Base-by-base conservation (phyloP, 768 basidiomycete genomes). In the Leccinum ochraceum region DNA sequence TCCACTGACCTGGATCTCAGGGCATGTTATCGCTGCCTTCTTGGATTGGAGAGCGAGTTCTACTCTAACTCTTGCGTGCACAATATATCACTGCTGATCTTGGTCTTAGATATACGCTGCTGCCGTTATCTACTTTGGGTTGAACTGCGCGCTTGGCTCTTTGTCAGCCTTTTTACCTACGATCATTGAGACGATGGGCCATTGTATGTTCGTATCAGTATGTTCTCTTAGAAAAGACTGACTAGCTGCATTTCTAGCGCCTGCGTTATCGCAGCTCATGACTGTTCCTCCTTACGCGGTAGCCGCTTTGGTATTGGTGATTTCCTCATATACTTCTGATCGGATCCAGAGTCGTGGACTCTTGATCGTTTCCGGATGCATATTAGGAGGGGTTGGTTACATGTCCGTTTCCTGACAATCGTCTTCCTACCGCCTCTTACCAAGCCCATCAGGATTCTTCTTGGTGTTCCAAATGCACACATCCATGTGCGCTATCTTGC, bases 271-370 rank as follows among this genome's bases (percentile, higher is more conserved):
- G 0, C 82, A 84, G 62, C 70, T 84, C 3, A 75, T 83, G 65
- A 82, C 81, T 5, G 82, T 84, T 6, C 81, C 83, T 10, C 84
- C 84, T 7, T 84, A 85, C 61, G 80, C 80, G 8, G 76, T 77
- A 3, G 77, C 77, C 1, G 69, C 79, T 7, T 56, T 75, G 11
- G 67, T 81, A 39, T 63, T 81, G 13, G 63, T 78, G 54, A 32
- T 67, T 14, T 54, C 69, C 7, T 78, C 77, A 1, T 83, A 77
- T 60, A 58, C 59, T 20, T 81, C 83, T 7, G 81, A 83, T 63
- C 73, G 78, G 60, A 71, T 79, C 1, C 78, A 79, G 60, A 75
- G 67, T 49, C 78, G 82, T 22, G 83, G 83, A 1, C 44, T 74
- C 44, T 64, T 76, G 56, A 56, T 79, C 20, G 63, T 72, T 20